Evolutionary conservation across 1,284 basidiomycete genomes (phyloP).

Genomic region (Leccinum pallidistipes): DNA sequence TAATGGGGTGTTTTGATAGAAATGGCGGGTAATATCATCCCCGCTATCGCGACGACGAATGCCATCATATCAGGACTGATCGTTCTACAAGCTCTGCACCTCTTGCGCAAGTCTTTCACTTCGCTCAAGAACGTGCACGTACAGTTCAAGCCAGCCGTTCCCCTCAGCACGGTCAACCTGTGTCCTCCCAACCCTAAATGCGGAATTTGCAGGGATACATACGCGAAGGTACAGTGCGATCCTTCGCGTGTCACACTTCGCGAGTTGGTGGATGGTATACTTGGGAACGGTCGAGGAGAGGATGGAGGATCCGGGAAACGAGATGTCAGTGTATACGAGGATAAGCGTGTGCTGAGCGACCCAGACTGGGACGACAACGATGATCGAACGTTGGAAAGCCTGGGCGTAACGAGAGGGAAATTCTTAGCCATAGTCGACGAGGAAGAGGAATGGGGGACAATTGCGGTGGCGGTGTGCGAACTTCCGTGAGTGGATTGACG

Average conservation of each 20-base stretch:
- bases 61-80: conserved; percentile 95
- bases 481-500: conserved; percentile 62
- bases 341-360: conserved; percentile 78
- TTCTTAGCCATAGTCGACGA: conserved; percentile 89
- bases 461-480: conserved; percentile 69
- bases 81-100: conserved; percentile 87
- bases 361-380: conserved; percentile 90
- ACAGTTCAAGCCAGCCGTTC: conserved; percentile 73
- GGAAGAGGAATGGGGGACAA: conserved; percentile 74
- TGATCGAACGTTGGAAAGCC: conserved; percentile 67
- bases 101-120: conserved; percentile 66
- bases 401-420: conserved; percentile 73
- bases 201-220: conserved; percentile 86
- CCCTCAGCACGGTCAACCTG: conserved; percentile 66
- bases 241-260: conserved; percentile 64
- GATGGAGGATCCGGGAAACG: conserved; percentile 40
- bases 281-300: conserved; percentile 48
- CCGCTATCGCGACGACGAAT: conserved; percentile 98
- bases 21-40: conserved; percentile 99
- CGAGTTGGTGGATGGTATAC: conserved; percentile 67
- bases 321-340: conserved; percentile 87
- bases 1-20: conserved; percentile 48
- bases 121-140: conserved; percentile 70
- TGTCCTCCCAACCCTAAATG: conserved; percentile 73
- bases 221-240: conserved; percentile 74